Evolutionary conservation across 305 asterid species (phyloP), one percentile per base, ranked within the genome.

Genomic region (Striga hermonthica): DNA sequence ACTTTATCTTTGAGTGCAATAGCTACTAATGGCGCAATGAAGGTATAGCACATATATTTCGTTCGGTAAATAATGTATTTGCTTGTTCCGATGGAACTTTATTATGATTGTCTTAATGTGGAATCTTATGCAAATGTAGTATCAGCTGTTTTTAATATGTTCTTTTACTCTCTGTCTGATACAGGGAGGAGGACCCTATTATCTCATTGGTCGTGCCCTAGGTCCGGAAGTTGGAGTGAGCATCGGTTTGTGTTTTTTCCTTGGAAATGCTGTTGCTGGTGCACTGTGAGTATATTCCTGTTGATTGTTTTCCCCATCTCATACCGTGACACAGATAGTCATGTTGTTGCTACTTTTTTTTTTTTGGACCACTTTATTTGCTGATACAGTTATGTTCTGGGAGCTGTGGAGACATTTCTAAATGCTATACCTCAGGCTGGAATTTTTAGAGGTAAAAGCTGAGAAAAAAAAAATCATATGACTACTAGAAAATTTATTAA

Each of bases 221-320:
- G 97, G 97, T 74, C 98, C 98, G 15, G 98, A 92, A 76, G 98
- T 92, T 78, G 98, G 98, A 62, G 97, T 92, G 60, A 92, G 98
- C 91, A 92, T 92, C 57, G 97, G 97, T 67, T 85, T 91, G 39
- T 91, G 97, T 57, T 91, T 91, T 84, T 91, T 91, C 83, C 95
- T 92, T 60, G 98, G 98, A 79, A 92, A 86, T 82, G 97, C 97
- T 9, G 93, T 92, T 74, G 95, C 96, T 69, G 98, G 97, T 68
- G 86, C 98, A 59, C 93, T 92, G 98, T 92, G 84, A 92, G 98
- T 89, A 60, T 75, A 56, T 22, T 22, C 60, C 39, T 37, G 16
- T 79, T 79, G 31, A 50, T 68, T 54, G 62, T 36, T 38, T 43
- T 57, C 60, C 13, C 55, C 43, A 55, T 64, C 47, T 54, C 58